Evolutionary conservation across 2,329 filamentous ascomycete genomes (phyloP).

Genomic region (Pezicula neosporulosa): DNA sequence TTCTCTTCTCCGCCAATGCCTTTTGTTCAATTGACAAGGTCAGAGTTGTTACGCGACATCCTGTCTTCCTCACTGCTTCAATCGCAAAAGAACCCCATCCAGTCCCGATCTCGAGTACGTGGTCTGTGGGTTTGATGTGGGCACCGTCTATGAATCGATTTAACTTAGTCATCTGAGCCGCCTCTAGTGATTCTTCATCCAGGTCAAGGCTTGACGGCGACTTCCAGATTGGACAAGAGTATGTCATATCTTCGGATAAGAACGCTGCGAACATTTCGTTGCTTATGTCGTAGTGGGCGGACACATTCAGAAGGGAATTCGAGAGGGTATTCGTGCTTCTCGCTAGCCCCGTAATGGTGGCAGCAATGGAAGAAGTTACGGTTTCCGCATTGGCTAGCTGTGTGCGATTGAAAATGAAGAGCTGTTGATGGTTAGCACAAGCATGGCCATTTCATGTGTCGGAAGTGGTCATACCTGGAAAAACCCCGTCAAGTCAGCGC

Average conservation of each 20-base stretch:
- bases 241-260: conserved; percentile 73
- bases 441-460: neutral
- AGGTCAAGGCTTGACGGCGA: conserved; percentile 35
- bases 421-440: conserved; percentile 35
- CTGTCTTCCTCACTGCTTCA: conserved; percentile 60
- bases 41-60: conserved; percentile 65
- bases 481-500: conserved; percentile 62
- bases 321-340: conserved; percentile 53
- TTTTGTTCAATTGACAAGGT: conserved; percentile 70
- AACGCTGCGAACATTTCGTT: conserved; percentile 76
- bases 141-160: conserved; percentile 63
- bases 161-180: conserved; percentile 66
- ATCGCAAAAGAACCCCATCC: conserved; percentile 76
- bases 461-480: conserved; percentile 50
- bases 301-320: conserved; percentile 61
- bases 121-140: conserved; percentile 59
- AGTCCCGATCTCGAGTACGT: conserved; percentile 72
- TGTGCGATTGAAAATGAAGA: conserved; percentile 69
- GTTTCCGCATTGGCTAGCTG: conserved; percentile 63
- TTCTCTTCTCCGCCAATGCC: conserved; percentile 60
- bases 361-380: conserved; percentile 54
- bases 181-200: conserved; percentile 55
- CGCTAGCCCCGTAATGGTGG: conserved; percentile 55
- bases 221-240: conserved; percentile 68
- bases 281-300: conserved; percentile 72